A percentile compares a stretch with the other conserved stretches of the same genome.
Evolutionary conservation across 2,329 filamentous ascomycete genomes (phyloP).

Genomic region (Pyrenophora seminiperda): DNA sequence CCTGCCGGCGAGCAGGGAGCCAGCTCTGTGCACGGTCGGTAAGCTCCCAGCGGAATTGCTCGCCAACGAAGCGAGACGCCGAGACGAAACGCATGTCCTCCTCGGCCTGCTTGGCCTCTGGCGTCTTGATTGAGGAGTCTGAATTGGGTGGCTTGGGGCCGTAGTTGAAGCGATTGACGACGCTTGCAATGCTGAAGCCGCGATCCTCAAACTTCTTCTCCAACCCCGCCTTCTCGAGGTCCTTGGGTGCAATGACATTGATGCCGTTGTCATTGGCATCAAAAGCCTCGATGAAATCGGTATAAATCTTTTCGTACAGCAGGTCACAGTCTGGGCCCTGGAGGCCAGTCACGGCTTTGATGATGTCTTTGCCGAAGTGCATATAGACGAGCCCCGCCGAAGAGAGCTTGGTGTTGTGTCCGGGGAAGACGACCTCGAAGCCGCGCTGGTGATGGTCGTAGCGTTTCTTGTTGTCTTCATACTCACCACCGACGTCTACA

Average conservation of each 20-base stretch:
- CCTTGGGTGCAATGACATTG: slow-evolving; percentile 75
- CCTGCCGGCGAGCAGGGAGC: slow-evolving; percentile 83
- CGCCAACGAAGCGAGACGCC: slow-evolving; percentile 83
- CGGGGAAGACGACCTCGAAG: slow-evolving; percentile 84
- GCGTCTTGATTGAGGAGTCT: slow-evolving; percentile 34
- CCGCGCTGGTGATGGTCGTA: slow-evolving; percentile 98
- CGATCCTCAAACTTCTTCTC: slow-evolving; percentile 83
- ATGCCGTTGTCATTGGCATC: slow-evolving; percentile 99
- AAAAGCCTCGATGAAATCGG: slow-evolving; percentile 90
- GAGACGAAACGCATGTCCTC: slow-evolving; percentile 81
- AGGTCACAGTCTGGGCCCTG: slow-evolving; percentile 70
- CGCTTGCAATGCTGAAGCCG: slow-evolving; percentile 80
- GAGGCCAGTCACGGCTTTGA: slow-evolving; percentile 68
- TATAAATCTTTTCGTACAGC: slow-evolving; percentile 88
- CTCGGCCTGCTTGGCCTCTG: slow-evolving; percentile 62
- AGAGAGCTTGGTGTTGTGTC: slow-evolving; percentile 83
- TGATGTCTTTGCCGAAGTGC: slow-evolving; percentile 88
- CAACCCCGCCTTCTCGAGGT: slow-evolving; percentile 70
- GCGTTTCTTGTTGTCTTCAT: slow-evolving; percentile 75
- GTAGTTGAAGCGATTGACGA: slow-evolving; percentile 87
- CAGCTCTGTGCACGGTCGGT: slow-evolving; percentile 76
- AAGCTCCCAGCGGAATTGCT: slow-evolving; percentile 83
- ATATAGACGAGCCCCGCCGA: slow-evolving; percentile 93
- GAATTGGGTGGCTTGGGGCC: slow-evolving; percentile 54
- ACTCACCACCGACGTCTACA: slow-evolving; percentile 96